Evolutionary conservation across 345 rosid genomes (phyloP).

Genomic region (Geranium brycei): DNA sequence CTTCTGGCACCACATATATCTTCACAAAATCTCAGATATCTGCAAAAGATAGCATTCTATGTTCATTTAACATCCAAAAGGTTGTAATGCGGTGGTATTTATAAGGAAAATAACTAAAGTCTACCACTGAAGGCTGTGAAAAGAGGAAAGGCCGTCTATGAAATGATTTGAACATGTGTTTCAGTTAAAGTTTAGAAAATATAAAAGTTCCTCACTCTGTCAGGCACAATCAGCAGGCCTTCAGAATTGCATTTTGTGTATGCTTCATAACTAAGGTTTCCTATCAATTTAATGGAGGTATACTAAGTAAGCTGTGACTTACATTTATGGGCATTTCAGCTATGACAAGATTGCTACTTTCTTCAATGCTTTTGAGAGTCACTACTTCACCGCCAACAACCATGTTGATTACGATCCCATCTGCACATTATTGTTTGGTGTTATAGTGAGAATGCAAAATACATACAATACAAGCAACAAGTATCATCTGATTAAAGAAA

Average conservation of each 20-base stretch:
- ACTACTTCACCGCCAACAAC: conserved; percentile 89
- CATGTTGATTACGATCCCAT: conserved; percentile 85
- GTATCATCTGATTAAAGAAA: conserved; percentile 4
- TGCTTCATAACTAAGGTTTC: background rate
- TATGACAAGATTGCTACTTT: conserved; percentile 50
- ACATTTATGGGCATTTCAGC: conserved; percentile 92
- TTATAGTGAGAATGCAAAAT: conserved; percentile 9
- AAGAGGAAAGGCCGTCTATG: too few species aligned
- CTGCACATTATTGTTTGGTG: conserved; percentile 24
- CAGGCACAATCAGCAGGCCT: background rate
- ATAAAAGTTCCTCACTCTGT: background rate
- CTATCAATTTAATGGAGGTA: background rate
- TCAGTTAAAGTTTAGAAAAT: conserved; percentile 1
- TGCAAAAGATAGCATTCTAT: conserved; percentile 23
- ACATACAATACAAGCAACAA: background rate
- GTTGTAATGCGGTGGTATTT: too few species aligned
- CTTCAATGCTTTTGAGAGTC: conserved; percentile 65
- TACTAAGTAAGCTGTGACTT: conserved; percentile 7
- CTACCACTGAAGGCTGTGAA: too few species aligned
- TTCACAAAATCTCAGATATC: conserved; percentile 78
- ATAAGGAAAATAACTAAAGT: too few species aligned
- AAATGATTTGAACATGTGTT: too few species aligned
- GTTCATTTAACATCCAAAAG: conserved; percentile 5
- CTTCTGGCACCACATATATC: conserved; percentile 4
- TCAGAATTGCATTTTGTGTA: background rate